Conservation (phyloP, 169 alveolate species). For the Plasmodium sp. region DNA sequence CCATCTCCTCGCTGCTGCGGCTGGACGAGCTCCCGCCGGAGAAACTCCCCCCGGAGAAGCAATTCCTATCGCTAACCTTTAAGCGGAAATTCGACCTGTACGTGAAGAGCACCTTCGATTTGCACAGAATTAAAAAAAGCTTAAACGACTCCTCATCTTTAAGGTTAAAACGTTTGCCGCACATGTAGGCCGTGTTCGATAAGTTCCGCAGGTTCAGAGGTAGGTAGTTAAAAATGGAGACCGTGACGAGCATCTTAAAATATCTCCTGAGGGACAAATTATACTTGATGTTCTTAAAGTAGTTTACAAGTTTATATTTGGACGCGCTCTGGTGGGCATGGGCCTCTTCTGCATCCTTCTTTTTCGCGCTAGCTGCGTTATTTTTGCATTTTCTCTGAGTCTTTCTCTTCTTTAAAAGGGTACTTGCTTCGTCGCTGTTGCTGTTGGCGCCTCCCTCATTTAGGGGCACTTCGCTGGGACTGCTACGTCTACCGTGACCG, state of each 20-base stretch:
- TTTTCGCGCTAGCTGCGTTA: constrained; percentile 1
- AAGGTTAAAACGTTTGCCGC: constrained; percentile 26
- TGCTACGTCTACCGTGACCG: background rate
- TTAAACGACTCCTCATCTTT: constrained; percentile 35
- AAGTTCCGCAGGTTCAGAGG: constrained; percentile 44
- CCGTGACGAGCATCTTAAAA: constrained; percentile 57
- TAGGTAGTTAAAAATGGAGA: constrained; percentile 42
- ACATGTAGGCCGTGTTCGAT: constrained; percentile 32
- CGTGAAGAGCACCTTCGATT: constrained; percentile 59
- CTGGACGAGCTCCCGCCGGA: background rate
- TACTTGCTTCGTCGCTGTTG: background rate
- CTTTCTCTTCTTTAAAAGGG: background rate
- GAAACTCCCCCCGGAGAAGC: background rate
- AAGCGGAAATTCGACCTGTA: constrained; percentile 59
- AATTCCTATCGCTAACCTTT: constrained; percentile 34
- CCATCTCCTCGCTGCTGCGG: background rate
- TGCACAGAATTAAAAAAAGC: constrained; percentile 44
- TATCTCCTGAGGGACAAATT: constrained; percentile 42
- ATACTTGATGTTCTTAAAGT: constrained; percentile 20
- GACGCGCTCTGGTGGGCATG: constrained; percentile 11
- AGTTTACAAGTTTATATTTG: constrained; percentile 35
- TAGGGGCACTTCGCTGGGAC: background rate
- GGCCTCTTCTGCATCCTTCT: background rate
- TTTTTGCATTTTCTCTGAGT: constrained; percentile 2
- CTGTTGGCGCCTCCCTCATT: background rate